Evolutionary conservation across 768 basidiomycete genomes (phyloP).

Genomic region (Russula vinacea): DNA sequence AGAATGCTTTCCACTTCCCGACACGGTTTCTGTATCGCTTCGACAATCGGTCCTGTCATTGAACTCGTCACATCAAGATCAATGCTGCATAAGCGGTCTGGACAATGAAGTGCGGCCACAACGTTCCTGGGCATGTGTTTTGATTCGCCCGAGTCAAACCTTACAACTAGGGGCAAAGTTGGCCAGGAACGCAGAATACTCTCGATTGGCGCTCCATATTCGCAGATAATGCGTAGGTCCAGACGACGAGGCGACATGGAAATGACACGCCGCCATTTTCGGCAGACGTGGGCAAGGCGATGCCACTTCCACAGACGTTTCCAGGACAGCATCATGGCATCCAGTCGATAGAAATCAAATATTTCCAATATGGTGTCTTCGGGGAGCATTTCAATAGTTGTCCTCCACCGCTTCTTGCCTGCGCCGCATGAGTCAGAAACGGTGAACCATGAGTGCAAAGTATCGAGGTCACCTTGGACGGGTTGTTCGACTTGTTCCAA

Average conservation of each 20-base stretch:
- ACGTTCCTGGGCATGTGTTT: not conserved
- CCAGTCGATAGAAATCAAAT: not conserved
- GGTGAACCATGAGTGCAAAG: not conserved
- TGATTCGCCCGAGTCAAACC: not conserved
- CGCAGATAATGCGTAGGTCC: not conserved
- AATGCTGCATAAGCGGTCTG: not conserved
- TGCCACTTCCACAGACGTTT: constrained; percentile 6
- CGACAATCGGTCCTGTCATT: constrained; percentile 26
- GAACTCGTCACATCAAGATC: not conserved
- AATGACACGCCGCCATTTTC: not conserved
- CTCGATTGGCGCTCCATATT: not conserved
- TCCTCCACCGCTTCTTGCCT: not conserved
- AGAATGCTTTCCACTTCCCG: constrained; percentile 17
- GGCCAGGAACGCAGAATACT: constrained; percentile 5
- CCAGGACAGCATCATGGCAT: not conserved
- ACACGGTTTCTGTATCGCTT: constrained; percentile 34
- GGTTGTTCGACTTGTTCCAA: too few relatives aligned
- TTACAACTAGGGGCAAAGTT: not conserved
- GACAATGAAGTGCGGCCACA: not conserved
- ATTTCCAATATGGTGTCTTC: not conserved
- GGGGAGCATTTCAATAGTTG: not conserved
- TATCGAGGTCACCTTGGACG: not conserved
- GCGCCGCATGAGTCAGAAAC: not conserved
- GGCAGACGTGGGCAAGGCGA: constrained; percentile 7
- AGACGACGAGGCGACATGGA: not conserved